A percentile compares a stretch with the other conserved stretches of the same genome.
phyloP scores from a whole-genome alignment of 2,329 filamentous ascomycete genomes.

The Phaeosphaeriaceae sp. region DNA sequence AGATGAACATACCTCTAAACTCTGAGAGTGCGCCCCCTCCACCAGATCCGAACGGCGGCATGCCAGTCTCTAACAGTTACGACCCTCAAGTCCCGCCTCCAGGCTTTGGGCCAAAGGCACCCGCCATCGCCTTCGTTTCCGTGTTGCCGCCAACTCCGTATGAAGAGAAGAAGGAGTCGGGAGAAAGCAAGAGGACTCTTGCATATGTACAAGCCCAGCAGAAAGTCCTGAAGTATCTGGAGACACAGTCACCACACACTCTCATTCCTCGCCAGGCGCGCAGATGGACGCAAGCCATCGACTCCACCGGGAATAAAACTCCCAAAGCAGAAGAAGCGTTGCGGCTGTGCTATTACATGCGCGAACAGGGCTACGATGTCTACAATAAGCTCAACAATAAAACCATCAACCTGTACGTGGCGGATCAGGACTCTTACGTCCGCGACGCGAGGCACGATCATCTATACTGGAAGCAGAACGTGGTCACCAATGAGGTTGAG shows the following conservation, averaged over 20 bases:
- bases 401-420: constrained; percentile 20
- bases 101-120: not conserved
- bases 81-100: not conserved
- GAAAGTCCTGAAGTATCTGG: constrained; percentile 19
- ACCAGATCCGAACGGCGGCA: not conserved
- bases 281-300: constrained; percentile 21
- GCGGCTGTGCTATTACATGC: constrained; percentile 42
- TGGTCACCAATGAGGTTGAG: constrained; percentile 7
- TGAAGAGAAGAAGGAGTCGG: not conserved
- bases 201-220: constrained; percentile 26
- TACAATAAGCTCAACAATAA: constrained; percentile 19
- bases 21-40: not conserved
- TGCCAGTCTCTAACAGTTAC: not conserved
- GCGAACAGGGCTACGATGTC: constrained; percentile 29
- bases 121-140: not conserved
- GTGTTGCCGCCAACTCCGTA: not conserved
- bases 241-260: constrained; percentile 14
- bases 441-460: constrained; percentile 3
- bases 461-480: constrained; percentile 30
- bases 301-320: not conserved
- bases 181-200: not conserved
- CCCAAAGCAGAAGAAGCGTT: constrained; percentile 27
- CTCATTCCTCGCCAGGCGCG: constrained; percentile 18
- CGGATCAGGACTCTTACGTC: constrained; percentile 5
- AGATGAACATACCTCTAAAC: not conserved